phyloP scores from a whole-genome alignment of 495 filamentous ascomycete species.

The Chlorociboria aeruginascens region DNA sequence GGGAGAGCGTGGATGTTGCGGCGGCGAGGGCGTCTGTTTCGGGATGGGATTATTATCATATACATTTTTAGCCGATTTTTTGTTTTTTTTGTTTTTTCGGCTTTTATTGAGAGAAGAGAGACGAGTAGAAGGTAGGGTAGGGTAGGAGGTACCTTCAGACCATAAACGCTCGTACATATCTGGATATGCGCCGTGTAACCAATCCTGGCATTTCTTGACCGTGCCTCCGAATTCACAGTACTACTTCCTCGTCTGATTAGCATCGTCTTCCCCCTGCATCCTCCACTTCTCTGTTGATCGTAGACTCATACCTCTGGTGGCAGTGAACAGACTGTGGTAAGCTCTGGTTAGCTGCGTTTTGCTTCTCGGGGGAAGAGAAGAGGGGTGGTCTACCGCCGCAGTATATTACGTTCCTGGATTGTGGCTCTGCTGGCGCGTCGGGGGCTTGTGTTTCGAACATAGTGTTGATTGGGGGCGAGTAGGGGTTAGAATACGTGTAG shows the following conservation, averaged over 20 bases:
- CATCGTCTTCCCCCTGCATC: background rate
- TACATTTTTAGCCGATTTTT: slow-evolving; percentile 4
- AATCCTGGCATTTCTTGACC: slow-evolving; percentile 96
- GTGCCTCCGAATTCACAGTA: slow-evolving; percentile 98
- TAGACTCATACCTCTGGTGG: slow-evolving; percentile 48
- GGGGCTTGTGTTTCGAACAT: slow-evolving; percentile 29
- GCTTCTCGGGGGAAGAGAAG: slow-evolving; percentile 2
- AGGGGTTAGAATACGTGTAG: background rate
- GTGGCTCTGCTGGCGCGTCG: slow-evolving; percentile 32
- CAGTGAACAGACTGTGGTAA: slow-evolving; percentile 65
- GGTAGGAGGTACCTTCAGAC: slow-evolving; percentile 53
- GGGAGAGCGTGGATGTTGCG: slow-evolving; percentile 68
- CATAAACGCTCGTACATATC: slow-evolving; percentile 67
- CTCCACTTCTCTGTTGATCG: background rate
- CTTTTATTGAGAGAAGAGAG: background rate
- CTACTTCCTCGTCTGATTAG: slow-evolving; percentile 33
- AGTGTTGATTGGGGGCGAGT: background rate
- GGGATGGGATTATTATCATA: background rate
- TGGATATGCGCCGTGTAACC: slow-evolving; percentile 67
- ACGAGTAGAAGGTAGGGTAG: background rate
- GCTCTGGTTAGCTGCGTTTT: slow-evolving; percentile 17
- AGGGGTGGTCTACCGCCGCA: slow-evolving; percentile 54
- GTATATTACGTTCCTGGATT: slow-evolving; percentile 58
- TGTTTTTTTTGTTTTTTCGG: too few species aligned
- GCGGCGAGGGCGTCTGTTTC: slow-evolving; percentile 69